These are phyloP conservation scores for Lichina pygmaea DNA, from an alignment of 495 filamentous ascomycete species.

Conservation along the genomic window DNA sequence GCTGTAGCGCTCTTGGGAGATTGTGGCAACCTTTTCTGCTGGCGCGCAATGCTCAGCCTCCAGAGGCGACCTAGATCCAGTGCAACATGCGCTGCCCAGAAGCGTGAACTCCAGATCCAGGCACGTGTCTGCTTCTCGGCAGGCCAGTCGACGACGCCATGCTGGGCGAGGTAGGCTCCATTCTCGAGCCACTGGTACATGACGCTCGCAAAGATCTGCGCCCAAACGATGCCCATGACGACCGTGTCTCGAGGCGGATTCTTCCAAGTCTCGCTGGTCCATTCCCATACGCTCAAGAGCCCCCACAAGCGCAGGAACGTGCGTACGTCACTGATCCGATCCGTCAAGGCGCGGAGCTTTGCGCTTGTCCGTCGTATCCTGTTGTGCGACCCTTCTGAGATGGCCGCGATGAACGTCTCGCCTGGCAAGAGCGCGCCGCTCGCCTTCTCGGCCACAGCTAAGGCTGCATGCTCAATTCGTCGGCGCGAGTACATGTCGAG, in stretches of 20 bases:
- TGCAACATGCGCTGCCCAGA: conserved; percentile 55
- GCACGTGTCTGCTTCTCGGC: conserved; percentile 23
- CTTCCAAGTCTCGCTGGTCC: conserved; percentile 20
- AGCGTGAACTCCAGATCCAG: conserved; percentile 48
- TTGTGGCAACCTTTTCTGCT: conserved; percentile 7
- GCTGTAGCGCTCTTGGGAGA: too few species aligned
- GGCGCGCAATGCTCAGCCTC: conserved; percentile 15
- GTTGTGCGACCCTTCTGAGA: conserved; percentile 15
- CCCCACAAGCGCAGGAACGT: conserved; percentile 59
- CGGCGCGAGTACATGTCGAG: conserved; percentile 1
- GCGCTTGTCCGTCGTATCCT: conserved; percentile 2
- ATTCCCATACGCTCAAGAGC: conserved; percentile 49
- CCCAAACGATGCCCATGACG: conserved; percentile 24
- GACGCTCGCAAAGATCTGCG: conserved; percentile 40
- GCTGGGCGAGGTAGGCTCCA: conserved; percentile 43
- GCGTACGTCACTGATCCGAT: conserved; percentile 32
- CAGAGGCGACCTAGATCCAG: conserved; percentile 43
- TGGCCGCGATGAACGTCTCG: conserved; percentile 16
- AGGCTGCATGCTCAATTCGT: conserved; percentile 9
- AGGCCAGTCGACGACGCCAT: conserved; percentile 35
- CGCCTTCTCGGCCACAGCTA: conserved; percentile 6
- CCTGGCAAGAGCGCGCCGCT: conserved; percentile 7
- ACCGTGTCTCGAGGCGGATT: conserved; percentile 12
- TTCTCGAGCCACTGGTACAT: conserved; percentile 67
- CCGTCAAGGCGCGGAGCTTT: conserved; percentile 18